A percentile compares a stretch with the other conserved stretches of the same genome.
These are phyloP conservation scores for Ceratobasidium sp. DNA, from an alignment of 1,284 basidiomycete species.

Conservation along the genomic window DNA sequence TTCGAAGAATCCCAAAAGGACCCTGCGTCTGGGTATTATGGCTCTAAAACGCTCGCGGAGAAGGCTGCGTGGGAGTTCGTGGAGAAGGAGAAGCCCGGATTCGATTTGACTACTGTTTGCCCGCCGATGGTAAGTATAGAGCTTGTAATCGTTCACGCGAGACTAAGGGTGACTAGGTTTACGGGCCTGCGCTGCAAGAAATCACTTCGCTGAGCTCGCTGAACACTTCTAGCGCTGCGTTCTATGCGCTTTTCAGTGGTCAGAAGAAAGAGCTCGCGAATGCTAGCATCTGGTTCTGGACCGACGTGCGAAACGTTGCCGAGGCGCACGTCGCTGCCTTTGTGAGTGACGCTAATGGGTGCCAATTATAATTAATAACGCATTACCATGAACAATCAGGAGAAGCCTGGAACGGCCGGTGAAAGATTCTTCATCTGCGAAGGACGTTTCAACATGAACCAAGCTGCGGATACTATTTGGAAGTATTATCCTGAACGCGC, in stretches of 20 bases:
- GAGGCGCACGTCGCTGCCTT: constrained; percentile 22
- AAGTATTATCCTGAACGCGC: constrained; percentile 47
- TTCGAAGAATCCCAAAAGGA: constrained; percentile 32
- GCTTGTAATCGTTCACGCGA: not conserved
- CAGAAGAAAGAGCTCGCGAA: not conserved
- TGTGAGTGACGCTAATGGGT: not conserved
- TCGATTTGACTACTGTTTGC: constrained; percentile 47
- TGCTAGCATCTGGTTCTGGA: not conserved
- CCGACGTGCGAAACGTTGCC: not conserved
- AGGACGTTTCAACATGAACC: constrained; percentile 44
- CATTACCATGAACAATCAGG: not conserved
- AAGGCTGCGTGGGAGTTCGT: constrained; percentile 49
- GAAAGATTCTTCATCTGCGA: constrained; percentile 36
- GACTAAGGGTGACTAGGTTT: not conserved
- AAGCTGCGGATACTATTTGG: constrained; percentile 44
- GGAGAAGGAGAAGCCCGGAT: constrained; percentile 47
- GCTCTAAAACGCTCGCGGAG: constrained; percentile 55
- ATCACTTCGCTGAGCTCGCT: not conserved
- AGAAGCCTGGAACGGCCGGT: constrained; percentile 24
- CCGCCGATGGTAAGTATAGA: constrained; percentile 44
- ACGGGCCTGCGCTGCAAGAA: constrained; percentile 32
- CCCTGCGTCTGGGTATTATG: constrained; percentile 51
- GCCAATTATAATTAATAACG: not conserved
- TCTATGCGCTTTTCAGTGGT: not conserved
- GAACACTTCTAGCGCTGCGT: not conserved